phyloP scores from a whole-genome alignment of 306 rosid genomes.

The Sindora glabra region DNA sequence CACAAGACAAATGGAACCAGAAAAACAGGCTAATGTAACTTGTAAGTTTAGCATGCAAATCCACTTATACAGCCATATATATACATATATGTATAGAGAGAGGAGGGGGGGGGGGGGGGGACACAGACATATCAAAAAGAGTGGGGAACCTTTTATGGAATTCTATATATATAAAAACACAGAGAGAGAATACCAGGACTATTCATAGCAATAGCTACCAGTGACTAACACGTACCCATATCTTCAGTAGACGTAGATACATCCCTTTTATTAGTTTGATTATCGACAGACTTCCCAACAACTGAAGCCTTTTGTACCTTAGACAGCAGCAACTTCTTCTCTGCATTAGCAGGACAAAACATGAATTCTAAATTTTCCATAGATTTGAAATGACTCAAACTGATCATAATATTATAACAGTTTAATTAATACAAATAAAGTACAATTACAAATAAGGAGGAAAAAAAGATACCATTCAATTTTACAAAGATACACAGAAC shows the following conservation, averaged over 20 bases:
- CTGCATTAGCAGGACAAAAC: too few species aligned
- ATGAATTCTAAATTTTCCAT: too few species aligned
- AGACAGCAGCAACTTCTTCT: constrained; percentile 80
- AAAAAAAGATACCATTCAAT: too few species aligned
- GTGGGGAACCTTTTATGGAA: too few species aligned
- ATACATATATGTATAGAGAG: too few species aligned
- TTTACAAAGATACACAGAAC: too few species aligned
- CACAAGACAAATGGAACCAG: not conserved
- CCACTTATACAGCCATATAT: not conserved
- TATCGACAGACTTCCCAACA: constrained; percentile 41
- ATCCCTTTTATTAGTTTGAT: constrained; percentile 43
- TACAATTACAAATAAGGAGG: too few species aligned
- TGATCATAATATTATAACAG: too few species aligned
- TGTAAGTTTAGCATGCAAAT: not conserved
- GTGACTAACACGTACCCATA: constrained; percentile 48
- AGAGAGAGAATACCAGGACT: not conserved
- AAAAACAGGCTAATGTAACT: not conserved
- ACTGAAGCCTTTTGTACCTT: constrained; percentile 78
- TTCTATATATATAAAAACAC: not conserved
- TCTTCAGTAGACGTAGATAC: constrained; percentile 78
- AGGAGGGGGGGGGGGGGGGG: too few species aligned
- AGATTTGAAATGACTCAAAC: too few species aligned
- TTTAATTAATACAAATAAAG: too few species aligned
- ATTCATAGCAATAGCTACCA: not conserved
- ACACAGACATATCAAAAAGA: too few species aligned